Base-by-base conservation (phyloP, 306 rosid genomes). In the Cucurbita moschata region DNA sequence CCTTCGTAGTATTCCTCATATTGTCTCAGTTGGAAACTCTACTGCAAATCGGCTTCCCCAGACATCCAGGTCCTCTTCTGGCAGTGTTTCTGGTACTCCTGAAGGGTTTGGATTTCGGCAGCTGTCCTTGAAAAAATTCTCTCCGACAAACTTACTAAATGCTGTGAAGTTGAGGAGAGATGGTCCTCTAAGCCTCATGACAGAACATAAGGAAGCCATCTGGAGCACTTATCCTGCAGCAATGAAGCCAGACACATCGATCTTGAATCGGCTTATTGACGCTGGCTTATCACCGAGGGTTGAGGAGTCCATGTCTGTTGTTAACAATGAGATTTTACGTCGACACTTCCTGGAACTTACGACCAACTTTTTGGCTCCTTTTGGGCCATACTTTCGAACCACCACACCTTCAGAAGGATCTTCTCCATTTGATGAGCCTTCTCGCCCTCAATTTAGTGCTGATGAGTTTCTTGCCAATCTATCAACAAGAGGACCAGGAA, bases 111-210 rank as follows among this genome's bases (percentile, higher is more conserved):
- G 92, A 70, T 68, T 92, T 89, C 96, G 78, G 82, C 95, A 87
- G 72, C 86, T 92, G 38, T 86, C 95, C 26, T 75, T 92, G 63
- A 90, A 87, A 60, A 90, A 77, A 75, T 88, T 92, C 14, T 90
- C 96, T 74, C 98, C 96, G 72, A 76, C 91, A 46, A 90, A 83
- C 72, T 82, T 92, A 77, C 82, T 92, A 82, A 92, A 50, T 80
- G 96, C 91, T 5, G 89, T 92, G 84, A 92, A 88, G 81, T 75
- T 90, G 86, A 89, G 85, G 85, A 84, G 93, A 80, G 96, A 87
- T 58, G 98, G 98, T 69, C 98, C 98, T 13, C 96, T 92, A 76
- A 90, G 96, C 83, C 91, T 92, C 77, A 92, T 92, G 98, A 88
- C 96, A 6, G 96, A 90, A 83, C 98, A 92, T 77, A 92, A 82